Evolutionary conservation across 306 rosid species (phyloP).

Genomic region (Astragalus glycyphyllos): DNA sequence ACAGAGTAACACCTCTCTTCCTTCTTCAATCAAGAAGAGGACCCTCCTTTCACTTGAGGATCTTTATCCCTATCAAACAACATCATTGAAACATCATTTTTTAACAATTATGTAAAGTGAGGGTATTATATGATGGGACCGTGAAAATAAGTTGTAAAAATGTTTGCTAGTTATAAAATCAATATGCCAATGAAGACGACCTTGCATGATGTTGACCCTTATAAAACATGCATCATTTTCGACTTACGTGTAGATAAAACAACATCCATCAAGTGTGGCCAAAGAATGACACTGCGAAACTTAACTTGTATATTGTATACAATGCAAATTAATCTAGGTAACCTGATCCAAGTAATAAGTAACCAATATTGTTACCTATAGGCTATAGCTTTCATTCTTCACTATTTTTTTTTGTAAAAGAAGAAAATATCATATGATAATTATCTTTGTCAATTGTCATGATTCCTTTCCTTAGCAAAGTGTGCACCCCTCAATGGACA

Average conservation of each 20-base stretch:
- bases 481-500: conserved; percentile 16
- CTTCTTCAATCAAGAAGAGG: too few relatives aligned
- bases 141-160: conserved; percentile 28
- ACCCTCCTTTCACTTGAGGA: too few relatives aligned
- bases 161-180: conserved; percentile 22
- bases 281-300: conserved; percentile 28
- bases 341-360: conserved; percentile 13
- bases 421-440: background rate
- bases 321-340: conserved; percentile 1
- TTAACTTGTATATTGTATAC: conserved; percentile 14
- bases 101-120: conserved; percentile 9
- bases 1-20: too few relatives aligned
- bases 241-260: background rate
- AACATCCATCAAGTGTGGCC: conserved; percentile 30
- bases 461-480: conserved; percentile 29
- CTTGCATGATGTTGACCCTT: conserved; percentile 30
- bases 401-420: background rate
- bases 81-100: conserved; percentile 29
- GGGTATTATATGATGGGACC: background rate
- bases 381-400: conserved; percentile 31
- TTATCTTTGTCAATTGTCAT: background rate
- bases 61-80: background rate
- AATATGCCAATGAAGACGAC: conserved; percentile 33
- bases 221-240: conserved; percentile 28
- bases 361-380: conserved; percentile 28